Evolutionary conservation across 805 yeast genomes (phyloP), one percentile per base, ranked within the genome.

Genomic region (Phaffomyces thermotolerans): DNA sequence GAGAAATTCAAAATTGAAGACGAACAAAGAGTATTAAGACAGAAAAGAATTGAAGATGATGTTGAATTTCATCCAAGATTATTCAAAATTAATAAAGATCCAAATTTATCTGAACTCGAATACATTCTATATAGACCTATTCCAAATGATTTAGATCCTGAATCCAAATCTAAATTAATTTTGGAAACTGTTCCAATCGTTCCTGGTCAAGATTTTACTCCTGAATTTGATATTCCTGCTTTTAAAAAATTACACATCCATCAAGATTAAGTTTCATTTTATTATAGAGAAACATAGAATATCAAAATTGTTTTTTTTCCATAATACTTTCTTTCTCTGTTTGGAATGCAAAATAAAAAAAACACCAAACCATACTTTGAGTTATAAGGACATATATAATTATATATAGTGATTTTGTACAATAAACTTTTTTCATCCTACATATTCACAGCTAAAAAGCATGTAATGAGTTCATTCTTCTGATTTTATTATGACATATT

Each of bases 1-100:
- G 96, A 89, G 59, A 93, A 93, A 65, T 84, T 71, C 58, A 76
- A 78, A 52, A 87, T 93, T 43, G 99, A 93, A 65, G 84, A 87
- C 48, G 72, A 72, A n/a, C 99, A 93, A 66, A 76, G 99, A 60
- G 65, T 66, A 17, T 65, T 70, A 35, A 88, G 95, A 14, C 83
- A 80, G 60, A 73, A 78, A 54, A 75, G 98, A 53, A 64, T 67
- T 17, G 95, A 84, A 51, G 84, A 81, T 39, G 95, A 91, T 13
- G 81, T 75, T 2, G 89, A 81, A 52, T 89, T 85, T 63, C 79
- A 77, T 52, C 96, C 97, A 20, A 79, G 80, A 57, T 64, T 88
- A 36, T 91, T 91, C 66, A 77, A 72, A 57, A 71, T 64, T 13
- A 65, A 72, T 6, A 49, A 69, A 12, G 62, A 63, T 24, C 62